phyloP scores from a whole-genome alignment of 805 yeast species.

The Pichia ethanolica region DNA sequence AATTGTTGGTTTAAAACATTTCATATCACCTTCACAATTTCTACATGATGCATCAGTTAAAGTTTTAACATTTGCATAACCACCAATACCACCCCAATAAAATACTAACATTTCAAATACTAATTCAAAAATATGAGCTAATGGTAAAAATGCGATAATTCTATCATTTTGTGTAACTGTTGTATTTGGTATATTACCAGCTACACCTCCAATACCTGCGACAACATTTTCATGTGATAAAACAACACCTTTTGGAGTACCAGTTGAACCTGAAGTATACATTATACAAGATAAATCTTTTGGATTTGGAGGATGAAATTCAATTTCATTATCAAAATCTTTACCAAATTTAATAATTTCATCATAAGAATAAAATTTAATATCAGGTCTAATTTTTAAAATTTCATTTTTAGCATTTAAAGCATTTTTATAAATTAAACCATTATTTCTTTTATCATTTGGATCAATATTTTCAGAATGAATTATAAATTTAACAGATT shows the following conservation, averaged over 20 bases:
- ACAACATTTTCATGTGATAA: conserved; percentile 59
- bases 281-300: conserved; percentile 65
- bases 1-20: conserved; percentile 78
- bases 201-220: conserved; percentile 82
- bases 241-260: conserved; percentile 80
- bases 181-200: conserved; percentile 49
- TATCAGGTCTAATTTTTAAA: conserved; percentile 64
- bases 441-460: conserved; percentile 56
- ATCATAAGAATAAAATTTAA: conserved; percentile 54
- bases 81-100: conserved; percentile 85
- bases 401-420: conserved; percentile 51
- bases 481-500: conserved; percentile 57
- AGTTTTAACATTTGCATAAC: conserved; percentile 91
- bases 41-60: conserved; percentile 72
- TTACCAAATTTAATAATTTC: conserved; percentile 64
- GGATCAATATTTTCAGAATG: conserved; percentile 57
- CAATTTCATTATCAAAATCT: conserved; percentile 33
- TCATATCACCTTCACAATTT: conserved; percentile 85
- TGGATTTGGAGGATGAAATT: conserved; percentile 41
- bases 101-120: conserved; percentile 73
- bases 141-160: conserved; percentile 81
- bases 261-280: conserved; percentile 87
- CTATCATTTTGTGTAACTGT: conserved; percentile 53
- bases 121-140: conserved; percentile 94
- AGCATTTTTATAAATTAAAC: conserved; percentile 54